These are phyloP conservation scores for Cynanchum wilfordii DNA, from an alignment of 257 asterid species.

Conservation along the genomic window DNA sequence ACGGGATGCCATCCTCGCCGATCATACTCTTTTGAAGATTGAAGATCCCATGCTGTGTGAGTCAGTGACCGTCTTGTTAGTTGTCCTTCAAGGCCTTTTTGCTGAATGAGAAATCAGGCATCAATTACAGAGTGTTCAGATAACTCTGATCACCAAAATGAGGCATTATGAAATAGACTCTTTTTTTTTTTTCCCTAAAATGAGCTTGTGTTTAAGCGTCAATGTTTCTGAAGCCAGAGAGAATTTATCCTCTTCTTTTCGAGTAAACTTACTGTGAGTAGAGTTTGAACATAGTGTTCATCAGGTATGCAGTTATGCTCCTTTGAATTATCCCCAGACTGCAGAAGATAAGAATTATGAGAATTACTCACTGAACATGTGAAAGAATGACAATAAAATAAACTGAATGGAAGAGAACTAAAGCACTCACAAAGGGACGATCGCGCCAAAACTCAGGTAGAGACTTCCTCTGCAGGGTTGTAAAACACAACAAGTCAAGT, in stretches of 20 bases:
- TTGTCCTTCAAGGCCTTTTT: constrained; percentile 64
- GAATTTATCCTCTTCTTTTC: not conserved
- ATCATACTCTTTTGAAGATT: constrained; percentile 58
- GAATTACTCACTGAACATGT: not conserved
- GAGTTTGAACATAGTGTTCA: constrained; percentile 95
- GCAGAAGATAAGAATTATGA: constrained; percentile 25
- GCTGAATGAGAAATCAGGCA: constrained; percentile 40
- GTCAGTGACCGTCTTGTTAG: constrained; percentile 80
- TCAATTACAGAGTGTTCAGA: not conserved
- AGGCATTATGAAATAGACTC: not conserved
- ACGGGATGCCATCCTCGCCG: constrained; percentile 97
- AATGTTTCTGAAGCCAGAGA: not conserved
- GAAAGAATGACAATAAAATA: constrained; percentile 3
- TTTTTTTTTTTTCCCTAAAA: not conserved
- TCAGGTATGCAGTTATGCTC: constrained; percentile 98
- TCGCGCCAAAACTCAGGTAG: constrained; percentile 98
- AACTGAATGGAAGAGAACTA: constrained; percentile 11
- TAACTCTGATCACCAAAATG: not conserved
- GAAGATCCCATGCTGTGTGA: constrained; percentile 87
- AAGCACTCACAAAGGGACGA: constrained; percentile 63
- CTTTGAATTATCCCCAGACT: constrained; percentile 70
- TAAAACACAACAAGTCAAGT: constrained; percentile 19
- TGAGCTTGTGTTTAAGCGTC: not conserved
- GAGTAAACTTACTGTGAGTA: constrained; percentile 63
- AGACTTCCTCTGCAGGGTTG: constrained; percentile 61